These are phyloP conservation scores for Astrothelium macrocarpum DNA, from an alignment of 495 filamentous ascomycete genomes.

Conservation along the genomic window DNA sequence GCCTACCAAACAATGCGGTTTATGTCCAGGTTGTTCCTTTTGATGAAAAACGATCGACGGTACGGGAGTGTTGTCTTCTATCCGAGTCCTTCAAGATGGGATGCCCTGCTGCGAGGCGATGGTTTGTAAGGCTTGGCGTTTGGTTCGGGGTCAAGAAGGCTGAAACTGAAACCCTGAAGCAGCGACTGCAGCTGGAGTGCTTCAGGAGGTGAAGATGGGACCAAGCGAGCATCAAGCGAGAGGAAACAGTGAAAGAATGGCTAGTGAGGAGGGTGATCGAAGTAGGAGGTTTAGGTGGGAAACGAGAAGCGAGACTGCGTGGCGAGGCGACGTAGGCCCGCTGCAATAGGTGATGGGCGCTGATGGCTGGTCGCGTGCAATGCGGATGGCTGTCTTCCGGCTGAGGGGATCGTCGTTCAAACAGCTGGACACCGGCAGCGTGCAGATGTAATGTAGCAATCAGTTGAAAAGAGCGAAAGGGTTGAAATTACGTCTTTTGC, in stretches of 20 bases:
- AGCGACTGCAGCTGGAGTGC: not conserved
- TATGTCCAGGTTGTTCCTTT: not conserved
- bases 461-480: not conserved
- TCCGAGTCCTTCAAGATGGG: not conserved
- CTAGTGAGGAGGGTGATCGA: not conserved
- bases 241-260: not conserved
- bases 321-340: not conserved
- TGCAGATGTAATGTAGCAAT: not conserved
- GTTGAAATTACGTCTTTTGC: not conserved
- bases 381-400: conserved; percentile 3
- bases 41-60: not conserved
- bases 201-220: not conserved
- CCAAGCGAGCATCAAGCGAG: not conserved
- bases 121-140: not conserved
- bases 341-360: not conserved
- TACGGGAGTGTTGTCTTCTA: not conserved
- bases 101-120: not conserved
- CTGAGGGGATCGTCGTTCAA: not conserved
- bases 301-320: not conserved
- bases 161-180: conserved; percentile 3
- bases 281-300: not conserved
- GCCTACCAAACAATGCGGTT: not conserved
- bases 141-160: not conserved
- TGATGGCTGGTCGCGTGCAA: not conserved
- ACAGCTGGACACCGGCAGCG: no score